A percentile compares a stretch with the other conserved stretches of the same genome.
Evolutionary conservation across 179 eudicot genomes (phyloP).

Genomic region (Corrigiola litoralis): DNA sequence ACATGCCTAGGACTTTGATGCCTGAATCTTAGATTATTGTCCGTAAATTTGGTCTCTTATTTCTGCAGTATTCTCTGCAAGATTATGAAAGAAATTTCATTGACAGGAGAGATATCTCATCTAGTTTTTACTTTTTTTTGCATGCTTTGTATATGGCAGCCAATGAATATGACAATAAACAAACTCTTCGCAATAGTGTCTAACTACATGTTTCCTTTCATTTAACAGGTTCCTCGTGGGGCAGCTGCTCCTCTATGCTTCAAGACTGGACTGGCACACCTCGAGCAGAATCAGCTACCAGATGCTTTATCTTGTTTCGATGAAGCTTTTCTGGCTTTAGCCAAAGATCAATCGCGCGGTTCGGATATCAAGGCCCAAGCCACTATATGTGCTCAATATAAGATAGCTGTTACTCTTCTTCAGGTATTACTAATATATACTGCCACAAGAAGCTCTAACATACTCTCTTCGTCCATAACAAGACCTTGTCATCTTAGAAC

Average conservation of each 20-base stretch:
- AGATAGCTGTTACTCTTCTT: constrained; percentile 95
- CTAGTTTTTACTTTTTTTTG: background rate
- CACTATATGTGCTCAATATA: constrained; percentile 97
- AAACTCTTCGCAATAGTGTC: constrained; percentile 6
- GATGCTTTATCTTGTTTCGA: constrained; percentile 98
- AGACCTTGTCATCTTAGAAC: background rate
- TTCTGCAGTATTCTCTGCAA: constrained; percentile 4
- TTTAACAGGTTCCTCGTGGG: constrained; percentile 89
- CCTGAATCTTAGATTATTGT: background rate
- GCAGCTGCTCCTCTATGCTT: constrained; percentile 94
- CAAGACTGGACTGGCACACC: constrained; percentile 88
- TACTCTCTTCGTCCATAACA: background rate
- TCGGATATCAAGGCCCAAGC: constrained; percentile 98
- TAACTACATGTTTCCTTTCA: constrained; percentile 5
- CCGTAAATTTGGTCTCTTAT: background rate
- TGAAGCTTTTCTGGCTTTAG: constrained; percentile 96
- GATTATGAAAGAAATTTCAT: background rate
- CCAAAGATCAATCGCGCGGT: constrained; percentile 97
- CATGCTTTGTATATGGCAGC: background rate
- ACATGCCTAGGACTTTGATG: background rate
- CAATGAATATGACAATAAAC: no score
- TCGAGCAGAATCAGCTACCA: constrained; percentile 95
- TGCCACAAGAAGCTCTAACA: background rate
- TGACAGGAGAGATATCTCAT: background rate
- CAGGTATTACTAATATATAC: constrained; percentile 43